A percentile compares a stretch with the other conserved stretches of the same genome.
Evolutionary conservation across 176 grass and related monocot genomes (phyloP).

Genomic region (Puya raimondii): DNA sequence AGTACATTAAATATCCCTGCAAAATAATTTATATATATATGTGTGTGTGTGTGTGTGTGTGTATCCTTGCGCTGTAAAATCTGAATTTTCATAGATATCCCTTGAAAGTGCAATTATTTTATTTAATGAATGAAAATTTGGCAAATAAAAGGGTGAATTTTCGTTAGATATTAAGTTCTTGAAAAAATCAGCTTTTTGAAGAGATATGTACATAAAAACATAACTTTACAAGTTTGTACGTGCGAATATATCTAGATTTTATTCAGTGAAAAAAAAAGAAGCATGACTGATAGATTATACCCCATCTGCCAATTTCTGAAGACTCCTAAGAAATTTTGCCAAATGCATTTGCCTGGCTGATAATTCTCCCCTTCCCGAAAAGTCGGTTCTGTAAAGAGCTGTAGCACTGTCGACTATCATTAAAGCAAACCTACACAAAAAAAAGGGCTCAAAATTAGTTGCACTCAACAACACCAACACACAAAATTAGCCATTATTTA

Average conservation of each 20-base stretch:
- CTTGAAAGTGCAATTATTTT: too few species aligned
- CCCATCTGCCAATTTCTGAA: conserved; percentile 90
- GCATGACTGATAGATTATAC: conserved; percentile 15
- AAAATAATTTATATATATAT: too few species aligned
- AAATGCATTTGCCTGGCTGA: conserved; percentile 97
- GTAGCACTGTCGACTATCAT: conserved; percentile 98
- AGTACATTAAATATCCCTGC: not conserved
- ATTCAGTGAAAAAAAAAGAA: too few species aligned
- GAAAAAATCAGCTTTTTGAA: too few species aligned
- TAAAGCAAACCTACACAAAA: conserved; percentile 69
- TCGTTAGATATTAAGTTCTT: too few species aligned
- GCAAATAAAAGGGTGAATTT: too few species aligned
- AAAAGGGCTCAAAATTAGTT: not conserved
- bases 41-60: rapidly evolving
- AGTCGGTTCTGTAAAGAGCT: conserved; percentile 88
- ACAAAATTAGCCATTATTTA: not conserved
- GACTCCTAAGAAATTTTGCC: conserved; percentile 88
- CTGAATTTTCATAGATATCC: too few species aligned
- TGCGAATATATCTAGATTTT: too few species aligned
- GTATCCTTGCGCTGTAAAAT: too few species aligned
- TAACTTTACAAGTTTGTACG: too few species aligned
- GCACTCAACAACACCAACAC: not conserved
- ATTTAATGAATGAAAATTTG: too few species aligned
- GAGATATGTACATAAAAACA: too few species aligned
- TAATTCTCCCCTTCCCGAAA: conserved; percentile 88